Base-by-base conservation (phyloP, 2,329 filamentous ascomycete genomes). In the Fusarium tricinctum region DNA sequence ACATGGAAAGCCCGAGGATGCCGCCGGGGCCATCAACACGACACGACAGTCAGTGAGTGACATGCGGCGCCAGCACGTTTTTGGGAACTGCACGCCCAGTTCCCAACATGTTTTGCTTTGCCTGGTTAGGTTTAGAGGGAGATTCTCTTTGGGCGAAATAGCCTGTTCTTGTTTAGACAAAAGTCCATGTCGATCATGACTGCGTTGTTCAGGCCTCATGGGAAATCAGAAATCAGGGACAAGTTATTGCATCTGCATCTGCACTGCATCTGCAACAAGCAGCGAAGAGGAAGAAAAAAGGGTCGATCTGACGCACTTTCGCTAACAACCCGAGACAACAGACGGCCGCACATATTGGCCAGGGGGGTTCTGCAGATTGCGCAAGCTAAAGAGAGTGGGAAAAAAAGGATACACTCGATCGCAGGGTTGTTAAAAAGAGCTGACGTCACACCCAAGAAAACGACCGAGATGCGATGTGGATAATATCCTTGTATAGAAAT, bases 1-100 rank as follows among this genome's bases (percentile, higher is more conserved):
- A 73, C 57, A 39, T 49, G 71, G 71, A 69, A 73, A 68, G 47
- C 58, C 71, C 71, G 71, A 73, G 69, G 59, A 58, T 65, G 62
- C 53, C 64, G 58, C 70, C 64, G 17, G 35, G 35, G 7, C 17
- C 35, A 38, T 38, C 3, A 38, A 38, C 17, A n/a, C 30, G 52
- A n/a, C 56, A n/a, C n/a, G n/a, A n/a, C n/a, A n/a, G n/a, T n/a
- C n/a, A 35, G 23, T 22, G 13, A 28, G 23, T 22, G 26, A 28
- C 42, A 26, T 38, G 35, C 17, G 35, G 35, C 38, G 10, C 32
- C 50, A 33, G 30, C 35, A n/a, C 35, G 35, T 8, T 17, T 17
- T n/a, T 19, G 26, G 9, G 26, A 26, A 8, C 26, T 26, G 9
- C 28, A 38, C 35, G n/a, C 17, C 35, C 35, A 38, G 35, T n/a